These are phyloP conservation scores for Pugionium dolabratum DNA, from an alignment of 345 rosid species.

Conservation along the genomic window DNA sequence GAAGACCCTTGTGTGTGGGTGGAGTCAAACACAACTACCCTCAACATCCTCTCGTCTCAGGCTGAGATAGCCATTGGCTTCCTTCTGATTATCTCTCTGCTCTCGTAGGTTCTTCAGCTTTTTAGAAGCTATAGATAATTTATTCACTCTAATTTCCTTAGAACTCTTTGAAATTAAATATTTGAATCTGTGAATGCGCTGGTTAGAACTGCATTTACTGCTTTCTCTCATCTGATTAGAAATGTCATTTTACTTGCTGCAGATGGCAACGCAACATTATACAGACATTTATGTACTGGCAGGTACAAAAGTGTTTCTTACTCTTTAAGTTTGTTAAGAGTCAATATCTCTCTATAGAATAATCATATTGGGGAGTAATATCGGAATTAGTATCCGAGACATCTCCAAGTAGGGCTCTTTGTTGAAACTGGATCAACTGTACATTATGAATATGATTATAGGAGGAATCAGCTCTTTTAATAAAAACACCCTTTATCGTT, in stretches of 20 bases:
- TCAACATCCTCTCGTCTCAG: conserved; percentile 82
- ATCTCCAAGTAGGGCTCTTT: conserved; percentile 1
- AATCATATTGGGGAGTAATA: too few species aligned
- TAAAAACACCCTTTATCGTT: neutral
- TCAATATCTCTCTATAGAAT: neutral
- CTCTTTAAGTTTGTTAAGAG: neutral
- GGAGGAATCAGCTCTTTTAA: conserved; percentile 8
- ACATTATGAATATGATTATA: neutral
- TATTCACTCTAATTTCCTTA: neutral
- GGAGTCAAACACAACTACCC: conserved; percentile 83
- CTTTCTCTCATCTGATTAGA: conserved; percentile 19
- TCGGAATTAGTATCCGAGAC: too few species aligned
- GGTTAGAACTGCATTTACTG: conserved; percentile 1
- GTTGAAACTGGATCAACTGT: conserved; percentile 6
- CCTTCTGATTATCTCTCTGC: conserved; percentile 68
- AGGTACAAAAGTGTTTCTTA: conserved; percentile 49
- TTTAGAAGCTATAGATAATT: neutral
- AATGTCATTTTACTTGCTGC: conserved; percentile 32
- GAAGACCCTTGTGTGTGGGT: conserved; percentile 98
- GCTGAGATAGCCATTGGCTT: conserved; percentile 93
- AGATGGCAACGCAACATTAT: conserved; percentile 99
- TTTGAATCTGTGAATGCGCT: neutral
- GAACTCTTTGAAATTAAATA: conserved; percentile 8
- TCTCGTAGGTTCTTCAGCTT: conserved; percentile 58
- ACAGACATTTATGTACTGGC: conserved; percentile 99